phyloP scores from a whole-genome alignment of 345 rosid species.

The Trapa incisa region DNA sequence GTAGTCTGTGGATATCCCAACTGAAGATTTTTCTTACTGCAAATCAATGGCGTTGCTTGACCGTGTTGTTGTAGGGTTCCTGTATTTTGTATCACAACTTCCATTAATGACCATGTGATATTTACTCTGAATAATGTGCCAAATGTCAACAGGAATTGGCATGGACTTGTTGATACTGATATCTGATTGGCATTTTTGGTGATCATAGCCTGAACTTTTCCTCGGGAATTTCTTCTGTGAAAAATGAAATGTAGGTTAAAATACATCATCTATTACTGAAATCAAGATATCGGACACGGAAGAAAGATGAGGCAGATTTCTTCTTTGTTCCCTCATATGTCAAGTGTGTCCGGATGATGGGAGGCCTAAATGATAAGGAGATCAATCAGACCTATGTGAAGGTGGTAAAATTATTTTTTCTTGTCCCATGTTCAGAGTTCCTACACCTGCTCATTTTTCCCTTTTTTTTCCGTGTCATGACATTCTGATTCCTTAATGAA shows the following conservation, averaged over 20 bases:
- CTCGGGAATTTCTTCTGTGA: background rate
- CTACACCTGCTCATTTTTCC: background rate
- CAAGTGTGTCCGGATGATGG: constrained; percentile 82
- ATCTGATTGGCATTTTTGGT: background rate
- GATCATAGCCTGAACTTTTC: background rate
- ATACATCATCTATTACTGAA: constrained; percentile 55
- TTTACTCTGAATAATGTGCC: background rate
- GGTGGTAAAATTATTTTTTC: constrained; percentile 22
- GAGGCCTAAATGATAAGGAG: constrained; percentile 89
- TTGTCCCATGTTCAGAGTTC: background rate
- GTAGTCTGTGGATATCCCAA: too few relatives aligned
- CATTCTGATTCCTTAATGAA: constrained; percentile 12
- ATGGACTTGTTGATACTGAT: background rate
- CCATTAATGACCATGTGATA: background rate
- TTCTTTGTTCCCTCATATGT: constrained; percentile 92
- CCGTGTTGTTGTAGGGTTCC: background rate
- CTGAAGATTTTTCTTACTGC: background rate
- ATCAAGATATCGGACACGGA: constrained; percentile 55
- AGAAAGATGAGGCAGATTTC: constrained; percentile 76
- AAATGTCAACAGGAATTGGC: too few relatives aligned
- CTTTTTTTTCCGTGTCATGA: background rate
- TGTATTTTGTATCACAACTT: background rate
- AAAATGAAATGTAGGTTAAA: constrained; percentile 44
- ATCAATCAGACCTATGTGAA: constrained; percentile 74
- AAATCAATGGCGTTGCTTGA: background rate